Evolutionary conservation across 352 stramenopile genomes (phyloP).

Genomic region (Phytophthora podocarpi): DNA sequence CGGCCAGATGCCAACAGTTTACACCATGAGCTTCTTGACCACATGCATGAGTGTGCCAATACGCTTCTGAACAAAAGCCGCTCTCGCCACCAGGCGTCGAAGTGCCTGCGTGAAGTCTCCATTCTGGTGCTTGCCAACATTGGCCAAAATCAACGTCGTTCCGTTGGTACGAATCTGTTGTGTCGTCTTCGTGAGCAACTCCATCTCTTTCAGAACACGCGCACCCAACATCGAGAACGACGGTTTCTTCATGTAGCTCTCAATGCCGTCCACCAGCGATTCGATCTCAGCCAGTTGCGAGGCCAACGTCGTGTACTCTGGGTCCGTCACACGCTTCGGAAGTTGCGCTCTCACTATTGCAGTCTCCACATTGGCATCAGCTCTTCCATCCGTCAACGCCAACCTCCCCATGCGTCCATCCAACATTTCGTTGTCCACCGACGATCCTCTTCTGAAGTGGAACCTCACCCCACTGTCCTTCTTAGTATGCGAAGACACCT

Average conservation of each 20-base stretch:
- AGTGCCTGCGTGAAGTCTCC: slow-evolving; percentile 45
- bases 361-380: not conserved
- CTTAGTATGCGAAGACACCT: slow-evolving; percentile 14
- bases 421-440: slow-evolving; percentile 21
- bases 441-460: slow-evolving; percentile 55
- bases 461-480: slow-evolving; percentile 58
- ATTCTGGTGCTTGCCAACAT: slow-evolving; percentile 48
- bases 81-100: slow-evolving; percentile 57
- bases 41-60: slow-evolving; percentile 49
- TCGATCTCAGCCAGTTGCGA: slow-evolving; percentile 66
- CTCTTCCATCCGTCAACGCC: slow-evolving; percentile 23
- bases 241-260: slow-evolving; percentile 41
- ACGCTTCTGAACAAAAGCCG: slow-evolving; percentile 51
- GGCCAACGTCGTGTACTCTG: slow-evolving; percentile 44
- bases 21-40: slow-evolving; percentile 28
- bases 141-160: slow-evolving; percentile 62
- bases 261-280: slow-evolving; percentile 60
- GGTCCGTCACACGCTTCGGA: slow-evolving; percentile 31
- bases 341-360: slow-evolving; percentile 21
- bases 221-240: slow-evolving; percentile 49
- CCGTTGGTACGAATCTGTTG: slow-evolving; percentile 73
- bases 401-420: slow-evolving; percentile 26
- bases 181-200: slow-evolving; percentile 58
- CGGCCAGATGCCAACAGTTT: not conserved
- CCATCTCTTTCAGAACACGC: slow-evolving; percentile 54